Evolutionary conservation across 148 eudicot species (phyloP), one percentile per base, ranked within the genome.

Genomic region (Amaranthus cruentus): DNA sequence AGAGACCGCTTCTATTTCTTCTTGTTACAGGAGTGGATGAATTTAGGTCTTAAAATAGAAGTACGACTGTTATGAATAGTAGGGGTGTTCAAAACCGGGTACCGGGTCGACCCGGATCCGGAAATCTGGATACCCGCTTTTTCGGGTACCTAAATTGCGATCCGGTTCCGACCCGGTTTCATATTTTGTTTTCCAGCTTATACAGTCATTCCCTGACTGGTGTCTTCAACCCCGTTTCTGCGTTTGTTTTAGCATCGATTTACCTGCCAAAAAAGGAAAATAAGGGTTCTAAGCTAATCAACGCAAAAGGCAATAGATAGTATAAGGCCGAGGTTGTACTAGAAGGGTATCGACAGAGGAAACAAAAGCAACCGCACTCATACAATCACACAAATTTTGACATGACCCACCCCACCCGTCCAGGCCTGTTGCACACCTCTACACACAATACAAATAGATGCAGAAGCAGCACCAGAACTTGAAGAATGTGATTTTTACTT

Each of bases 201-300:
- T 5, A 3, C 13, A 12, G n/a, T 51, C 43, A 70, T 15, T 11
- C 4, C 57, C 46, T 57, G 48, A 47, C 18, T 14, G 52, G 47
- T 71, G 56, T 4, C 67, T 47, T 52, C 4, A 47, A n/a, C 21
- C 6, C 6, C 13, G 50, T 73, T 13, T 49, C 38, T 10, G n/a
- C 6, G 10, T 44, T 14, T 10, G 9, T n/a, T 4, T 14, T 66
- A 9, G 49, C 56, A 47, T 21, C 12, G 21, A 4, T 72, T 60
- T 72, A 72, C 72, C 77, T 66, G 55, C 71, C 66, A 47, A 48
- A 67, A 28, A 28, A 18, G 18, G 42, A 14, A 63, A 13, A 14
- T 50, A 47, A 47, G 68, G 21, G 47, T 46, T 47, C 6, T 4
- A 55, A 49, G 7, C 12, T 11, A 12, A 18, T 1, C 7, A n/a